Conservation (phyloP, 2,329 filamentous ascomycete genomes). For the Epichloe glyceriae region DNA sequence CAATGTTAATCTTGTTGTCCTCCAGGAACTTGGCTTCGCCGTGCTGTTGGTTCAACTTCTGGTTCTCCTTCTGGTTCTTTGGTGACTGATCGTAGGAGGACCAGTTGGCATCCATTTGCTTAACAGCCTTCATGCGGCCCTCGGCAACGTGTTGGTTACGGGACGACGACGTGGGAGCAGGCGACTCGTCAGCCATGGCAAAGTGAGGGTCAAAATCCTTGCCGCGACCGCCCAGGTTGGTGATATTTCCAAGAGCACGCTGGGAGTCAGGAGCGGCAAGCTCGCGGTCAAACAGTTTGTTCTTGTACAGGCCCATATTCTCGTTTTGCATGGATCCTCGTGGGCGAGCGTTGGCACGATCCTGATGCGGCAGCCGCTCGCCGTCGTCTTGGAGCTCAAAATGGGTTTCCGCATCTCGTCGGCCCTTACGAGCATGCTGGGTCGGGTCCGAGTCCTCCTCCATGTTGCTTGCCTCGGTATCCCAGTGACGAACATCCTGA, state of each 20-base stretch:
- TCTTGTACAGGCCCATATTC: constrained; percentile 59
- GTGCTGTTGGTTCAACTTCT: constrained; percentile 37
- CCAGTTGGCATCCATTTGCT: constrained; percentile 60
- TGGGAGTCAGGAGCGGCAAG: constrained; percentile 27
- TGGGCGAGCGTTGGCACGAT: constrained; percentile 29
- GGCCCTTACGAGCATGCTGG: constrained; percentile 49
- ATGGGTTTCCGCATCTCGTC: constrained; percentile 68
- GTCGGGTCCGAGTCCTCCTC: constrained; percentile 39
- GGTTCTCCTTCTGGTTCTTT: constrained; percentile 38
- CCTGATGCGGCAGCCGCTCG: constrained; percentile 38
- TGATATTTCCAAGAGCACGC: constrained; percentile 49
- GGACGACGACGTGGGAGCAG: constrained; percentile 26
- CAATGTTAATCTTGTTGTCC: constrained; percentile 28
- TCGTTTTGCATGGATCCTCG: constrained; percentile 51
- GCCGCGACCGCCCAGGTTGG: constrained; percentile 58
- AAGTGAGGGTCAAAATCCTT: constrained; percentile 74
- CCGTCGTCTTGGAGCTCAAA: constrained; percentile 75
- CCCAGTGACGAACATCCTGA: constrained; percentile 69
- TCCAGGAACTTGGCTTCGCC: constrained; percentile 37
- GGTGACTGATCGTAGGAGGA: constrained; percentile 42
- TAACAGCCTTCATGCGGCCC: constrained; percentile 54
- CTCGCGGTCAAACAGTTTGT: constrained; percentile 56
- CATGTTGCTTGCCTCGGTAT: constrained; percentile 44
- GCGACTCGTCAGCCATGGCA: constrained; percentile 56
- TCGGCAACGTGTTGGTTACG: constrained; percentile 34